Evolutionary conservation across 306 rosid genomes (phyloP).

Genomic region (Crataegus laevigata): DNA sequence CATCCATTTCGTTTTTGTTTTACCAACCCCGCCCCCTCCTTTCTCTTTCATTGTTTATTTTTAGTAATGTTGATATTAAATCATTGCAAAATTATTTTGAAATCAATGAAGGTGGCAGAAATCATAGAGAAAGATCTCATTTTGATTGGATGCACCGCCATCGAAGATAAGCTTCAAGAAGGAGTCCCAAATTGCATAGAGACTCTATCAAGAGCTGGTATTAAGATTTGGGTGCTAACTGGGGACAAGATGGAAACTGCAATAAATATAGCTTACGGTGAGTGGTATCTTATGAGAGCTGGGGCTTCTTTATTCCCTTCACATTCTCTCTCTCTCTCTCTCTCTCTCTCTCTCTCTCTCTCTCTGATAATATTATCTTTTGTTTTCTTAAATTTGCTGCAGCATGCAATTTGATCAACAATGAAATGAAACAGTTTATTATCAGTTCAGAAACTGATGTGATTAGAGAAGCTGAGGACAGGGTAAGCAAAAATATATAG

Average conservation of each 20-base stretch:
- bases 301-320: slow-evolving; percentile 1
- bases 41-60: not conserved
- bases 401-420: slow-evolving; percentile 91
- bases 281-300: slow-evolving; percentile 23
- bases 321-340: not conserved
- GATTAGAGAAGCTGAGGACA: slow-evolving; percentile 83
- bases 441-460: slow-evolving; percentile 94
- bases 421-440: slow-evolving; percentile 81
- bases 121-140: slow-evolving; percentile 78
- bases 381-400: slow-evolving; percentile 16
- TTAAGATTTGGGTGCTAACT: slow-evolving; percentile 92
- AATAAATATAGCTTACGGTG: slow-evolving; percentile 94
- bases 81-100: not conserved
- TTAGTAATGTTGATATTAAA: not conserved
- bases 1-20: not conserved
- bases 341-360: not conserved
- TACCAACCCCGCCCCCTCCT: not conserved
- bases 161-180: slow-evolving; percentile 99
- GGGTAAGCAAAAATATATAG: slow-evolving; percentile 39
- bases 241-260: slow-evolving; percentile 99
- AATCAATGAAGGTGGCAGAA: slow-evolving; percentile 79
- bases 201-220: slow-evolving; percentile 92
- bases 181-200: slow-evolving; percentile 93
- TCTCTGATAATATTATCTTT: slow-evolving; percentile 2
- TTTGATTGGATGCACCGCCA: slow-evolving; percentile 94